phyloP scores from a whole-genome alignment of 208 protist species.

The Leishmania braziliensis region DNA sequence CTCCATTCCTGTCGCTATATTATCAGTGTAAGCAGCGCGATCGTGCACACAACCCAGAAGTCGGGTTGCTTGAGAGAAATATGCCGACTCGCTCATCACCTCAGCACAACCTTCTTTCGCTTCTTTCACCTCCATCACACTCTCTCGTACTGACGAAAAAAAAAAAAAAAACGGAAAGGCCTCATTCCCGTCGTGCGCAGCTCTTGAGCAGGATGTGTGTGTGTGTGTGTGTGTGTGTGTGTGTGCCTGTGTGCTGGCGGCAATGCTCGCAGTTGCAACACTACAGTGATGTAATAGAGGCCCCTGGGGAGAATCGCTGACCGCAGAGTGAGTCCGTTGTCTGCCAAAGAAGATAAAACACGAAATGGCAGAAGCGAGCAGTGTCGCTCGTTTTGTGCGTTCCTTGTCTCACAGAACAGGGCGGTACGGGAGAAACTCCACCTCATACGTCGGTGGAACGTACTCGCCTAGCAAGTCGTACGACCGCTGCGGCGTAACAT shows the following conservation, averaged over 20 bases:
- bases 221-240: too few relatives aligned
- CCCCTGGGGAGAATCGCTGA: neutral
- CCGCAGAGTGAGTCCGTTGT: neutral
- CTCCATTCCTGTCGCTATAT: neutral
- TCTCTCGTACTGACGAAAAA: neutral
- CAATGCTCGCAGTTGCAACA: neutral
- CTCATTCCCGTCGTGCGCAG: neutral
- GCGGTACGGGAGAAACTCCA: conserved; percentile 43
- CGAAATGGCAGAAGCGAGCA: neutral
- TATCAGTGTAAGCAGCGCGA: neutral
- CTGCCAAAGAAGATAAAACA: too few relatives aligned
- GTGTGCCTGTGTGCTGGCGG: neutral
- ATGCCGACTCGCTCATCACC: neutral
- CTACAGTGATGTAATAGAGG: neutral
- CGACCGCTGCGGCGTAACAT: conserved; percentile 63
- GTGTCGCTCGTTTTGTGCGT: neutral
- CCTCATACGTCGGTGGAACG: conserved; percentile 50
- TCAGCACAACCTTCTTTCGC: neutral
- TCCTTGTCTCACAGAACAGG: conserved; percentile 1
- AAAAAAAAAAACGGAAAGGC: neutral
- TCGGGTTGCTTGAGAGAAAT: neutral
- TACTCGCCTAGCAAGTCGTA: conserved; percentile 77
- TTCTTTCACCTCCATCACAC: neutral
- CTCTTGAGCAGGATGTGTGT: neutral
- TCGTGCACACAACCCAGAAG: neutral